These are phyloP conservation scores for Axilococcus clingmanii DNA, from an alignment of 139 green algal genomes.

Conservation along the genomic window DNA sequence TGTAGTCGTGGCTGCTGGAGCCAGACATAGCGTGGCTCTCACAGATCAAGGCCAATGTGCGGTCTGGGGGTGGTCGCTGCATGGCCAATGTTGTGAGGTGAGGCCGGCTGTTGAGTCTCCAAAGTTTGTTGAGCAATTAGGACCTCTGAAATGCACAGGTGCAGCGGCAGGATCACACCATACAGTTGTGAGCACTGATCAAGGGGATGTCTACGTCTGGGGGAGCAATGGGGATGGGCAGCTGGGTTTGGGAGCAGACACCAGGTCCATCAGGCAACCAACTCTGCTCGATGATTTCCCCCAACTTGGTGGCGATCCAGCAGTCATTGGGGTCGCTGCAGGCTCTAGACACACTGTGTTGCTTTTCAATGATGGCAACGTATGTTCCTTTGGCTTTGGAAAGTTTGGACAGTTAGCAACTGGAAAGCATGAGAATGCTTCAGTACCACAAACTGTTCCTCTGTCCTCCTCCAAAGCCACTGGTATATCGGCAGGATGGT, in stretches of 20 bases:
- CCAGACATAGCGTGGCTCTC: conserved; percentile 11
- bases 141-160: conserved; percentile 11
- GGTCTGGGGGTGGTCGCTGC: conserved; percentile 34
- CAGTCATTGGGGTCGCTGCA: conserved; percentile 21
- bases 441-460: background rate
- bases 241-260: conserved; percentile 26
- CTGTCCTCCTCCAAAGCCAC: conserved; percentile 3
- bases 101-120: conserved; percentile 5
- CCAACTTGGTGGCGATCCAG: conserved; percentile 4
- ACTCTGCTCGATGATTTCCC: conserved; percentile 18
- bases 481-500: conserved; percentile 34
- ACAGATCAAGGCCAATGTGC: conserved; percentile 9
- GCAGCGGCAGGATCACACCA: conserved; percentile 33
- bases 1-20: conserved; percentile 14
- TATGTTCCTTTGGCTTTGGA: conserved; percentile 27
- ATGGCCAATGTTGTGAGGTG: conserved; percentile 26
- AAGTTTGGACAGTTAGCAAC: conserved; percentile 38
- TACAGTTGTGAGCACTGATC: conserved; percentile 27
- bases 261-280: conserved; percentile 8
- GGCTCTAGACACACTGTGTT: conserved; percentile 34
- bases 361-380: conserved; percentile 7
- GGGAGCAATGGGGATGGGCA: conserved; percentile 41
- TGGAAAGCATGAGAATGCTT: background rate
- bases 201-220: conserved; percentile 40
- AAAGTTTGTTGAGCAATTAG: conserved; percentile 11